Base-by-base conservation (phyloP, 805 yeast species). In the Candida xiaguanensis region DNA sequence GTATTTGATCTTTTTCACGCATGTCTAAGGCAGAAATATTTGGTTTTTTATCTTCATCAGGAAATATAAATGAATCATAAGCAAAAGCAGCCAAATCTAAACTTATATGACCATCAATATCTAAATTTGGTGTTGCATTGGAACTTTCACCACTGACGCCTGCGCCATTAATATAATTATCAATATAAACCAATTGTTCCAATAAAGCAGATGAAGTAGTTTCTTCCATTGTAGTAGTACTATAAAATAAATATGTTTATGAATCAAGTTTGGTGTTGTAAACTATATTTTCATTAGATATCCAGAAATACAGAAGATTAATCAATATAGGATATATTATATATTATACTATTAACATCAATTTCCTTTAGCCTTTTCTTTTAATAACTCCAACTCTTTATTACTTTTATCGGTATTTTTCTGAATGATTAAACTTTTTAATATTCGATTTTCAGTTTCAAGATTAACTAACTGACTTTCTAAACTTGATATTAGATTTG, bases 111-210 rank as follows among this genome's bases (percentile, higher is more conserved):
- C 67, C 68, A 42, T 66, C 71, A 18, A 59, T 53, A 40, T 63
- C 70, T 51, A 52, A 49, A 58, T 62, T 66, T 36, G 67, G 73
- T 40, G 63, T 65, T 20, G 54, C 55, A 17, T 46, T 35, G 24
- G 44, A 40, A 15, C 51, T 51, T 12, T 47, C 31, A 26, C 39
- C 34, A 18, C 52, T 49, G n/a, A 41, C 34, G 35, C 48, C 43
- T 13, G 73, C 77, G 15, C 74, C 78, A 5, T 79, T 78, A 68
- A 85, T 75, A 52, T 84, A 82, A 45, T 82, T 82, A 55, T 85
- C 95, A 25, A 85, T 85, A 50, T 83, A 85, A 2, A 85, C 90
- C 41, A 85, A 65, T 63, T 85, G 95, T 54, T 85, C 95, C 39
- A 85, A 55, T 18, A 85, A 59, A 1, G 82, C 73, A 3, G 64